A percentile compares a stretch with the other conserved stretches of the same genome.
These are phyloP conservation scores for Phytophthora tubulina DNA, from an alignment of 352 stramenopile genomes.

Conservation along the genomic window DNA sequence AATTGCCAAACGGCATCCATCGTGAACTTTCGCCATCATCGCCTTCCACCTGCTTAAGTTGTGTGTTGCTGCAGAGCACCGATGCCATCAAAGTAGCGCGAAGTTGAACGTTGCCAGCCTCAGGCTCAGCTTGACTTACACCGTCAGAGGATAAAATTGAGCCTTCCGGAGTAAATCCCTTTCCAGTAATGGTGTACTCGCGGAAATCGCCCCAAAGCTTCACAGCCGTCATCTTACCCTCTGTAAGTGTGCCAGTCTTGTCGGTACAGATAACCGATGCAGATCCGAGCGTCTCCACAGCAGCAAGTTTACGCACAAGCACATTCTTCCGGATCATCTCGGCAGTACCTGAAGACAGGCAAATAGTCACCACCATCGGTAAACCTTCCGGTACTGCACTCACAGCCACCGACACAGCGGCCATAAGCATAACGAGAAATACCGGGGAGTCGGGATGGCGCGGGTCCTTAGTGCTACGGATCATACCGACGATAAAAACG, in stretches of 20 bases:
- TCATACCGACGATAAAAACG: conserved; percentile 90
- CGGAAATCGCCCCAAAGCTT: conserved; percentile 82
- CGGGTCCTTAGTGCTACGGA: conserved; percentile 59
- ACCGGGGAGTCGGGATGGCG: conserved; percentile 83
- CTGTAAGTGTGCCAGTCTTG: conserved; percentile 96
- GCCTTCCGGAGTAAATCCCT: conserved; percentile 69
- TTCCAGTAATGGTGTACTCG: conserved; percentile 73
- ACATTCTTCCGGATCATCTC: conserved; percentile 85
- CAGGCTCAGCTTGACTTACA: conserved; percentile 47
- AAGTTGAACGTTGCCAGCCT: conserved; percentile 61
- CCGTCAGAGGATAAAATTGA: conserved; percentile 57
- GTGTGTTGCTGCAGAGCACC: conserved; percentile 83
- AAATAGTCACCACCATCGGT: conserved; percentile 88
- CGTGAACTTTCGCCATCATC: conserved; percentile 44
- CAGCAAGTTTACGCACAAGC: conserved; percentile 87
- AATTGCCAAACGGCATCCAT: conserved; percentile 75
- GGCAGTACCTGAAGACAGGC: conserved; percentile 71
- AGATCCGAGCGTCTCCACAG: conserved; percentile 87
- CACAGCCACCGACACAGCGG: conserved; percentile 91
- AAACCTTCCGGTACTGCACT: conserved; percentile 82
- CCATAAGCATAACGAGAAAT: conserved; percentile 94
- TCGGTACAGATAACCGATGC: conserved; percentile 94
- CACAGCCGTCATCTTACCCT: conserved; percentile 86
- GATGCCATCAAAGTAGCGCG: conserved; percentile 67
- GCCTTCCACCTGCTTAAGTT: conserved; percentile 67